A percentile compares a stretch with the other conserved stretches of the same genome.
Evolutionary conservation across 2,329 filamentous ascomycete genomes (phyloP).

Genomic region (Erysiphe pulchra): DNA sequence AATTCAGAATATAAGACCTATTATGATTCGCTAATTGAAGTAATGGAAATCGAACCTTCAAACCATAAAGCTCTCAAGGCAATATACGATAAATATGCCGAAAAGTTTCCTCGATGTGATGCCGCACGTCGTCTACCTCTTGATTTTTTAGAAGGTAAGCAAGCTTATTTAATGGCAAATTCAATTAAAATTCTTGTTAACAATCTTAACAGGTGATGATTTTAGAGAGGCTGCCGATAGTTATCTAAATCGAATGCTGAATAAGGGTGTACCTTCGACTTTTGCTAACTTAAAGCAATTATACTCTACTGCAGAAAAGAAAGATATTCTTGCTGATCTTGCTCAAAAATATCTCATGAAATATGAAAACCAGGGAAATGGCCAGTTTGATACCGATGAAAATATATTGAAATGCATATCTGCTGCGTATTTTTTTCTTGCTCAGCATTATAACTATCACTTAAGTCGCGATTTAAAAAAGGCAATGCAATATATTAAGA

Average conservation of each 20-base stretch:
- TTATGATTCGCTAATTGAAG: conserved; percentile 51
- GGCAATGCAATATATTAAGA: conserved; percentile 60
- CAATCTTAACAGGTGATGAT: conserved; percentile 31
- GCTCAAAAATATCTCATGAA: conserved; percentile 54
- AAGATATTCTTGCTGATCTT: conserved; percentile 45
- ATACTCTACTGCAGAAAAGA: conserved; percentile 57
- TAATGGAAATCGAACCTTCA: conserved; percentile 33
- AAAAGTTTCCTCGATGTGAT: conserved; percentile 61
- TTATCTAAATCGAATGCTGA: conserved; percentile 65
- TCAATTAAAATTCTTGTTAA: conserved; percentile 5
- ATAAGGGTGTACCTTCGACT: conserved; percentile 81
- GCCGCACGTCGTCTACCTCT: conserved; percentile 66
- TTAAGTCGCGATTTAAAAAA: conserved; percentile 62
- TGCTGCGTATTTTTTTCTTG: conserved; percentile 74
- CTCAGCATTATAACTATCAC: conserved; percentile 90
- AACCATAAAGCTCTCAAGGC: conserved; percentile 41
- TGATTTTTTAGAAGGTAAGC: conserved; percentile 54
- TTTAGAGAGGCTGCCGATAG: conserved; percentile 54
- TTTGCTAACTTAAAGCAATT: conserved; percentile 93
- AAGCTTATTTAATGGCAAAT: not conserved
- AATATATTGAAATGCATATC: conserved; percentile 39
- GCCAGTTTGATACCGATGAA: conserved; percentile 17
- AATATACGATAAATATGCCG: conserved; percentile 59
- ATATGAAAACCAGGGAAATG: conserved; percentile 19
- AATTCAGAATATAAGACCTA: conserved; percentile 76